Base-by-base conservation (phyloP, 805 yeast genomes). In the Pichia paraexigua region DNA sequence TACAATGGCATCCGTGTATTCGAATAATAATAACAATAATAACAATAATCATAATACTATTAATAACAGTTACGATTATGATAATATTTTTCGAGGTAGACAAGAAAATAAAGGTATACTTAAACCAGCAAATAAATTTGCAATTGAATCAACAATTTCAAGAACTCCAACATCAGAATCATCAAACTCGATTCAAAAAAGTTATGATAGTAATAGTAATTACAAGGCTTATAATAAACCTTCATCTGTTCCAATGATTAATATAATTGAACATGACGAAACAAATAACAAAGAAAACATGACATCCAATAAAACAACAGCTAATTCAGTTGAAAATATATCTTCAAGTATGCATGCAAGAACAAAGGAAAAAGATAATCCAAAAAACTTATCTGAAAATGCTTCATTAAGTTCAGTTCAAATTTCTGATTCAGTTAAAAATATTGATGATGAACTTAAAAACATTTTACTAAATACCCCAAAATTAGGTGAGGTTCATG, bases 41-140 rank as follows among this genome's bases (percentile, higher is more conserved):
- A 24, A 24, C 7, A 24, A 24, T 24, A 24, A 24, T 24, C 4
- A 24, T 35, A 35, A n/a, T n/a, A 35, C 17, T n/a, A n/a, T 15
- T n/a, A 35, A 35, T n/a, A 35, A 35, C 7, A 35, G 7, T 35
- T 9, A 35, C 20, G 39, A 35, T 35, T 35, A 35, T 35, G 39
- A 37, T 13, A 25, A 24, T 22, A 56, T 45, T 39, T 17, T 27
- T 4, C 50, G 61, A 42, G 60, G 60, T 17, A 45, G 58, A 46
- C 49, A 50, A 13, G 53, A 50, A 24, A 49, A 43, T 7, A 46
- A 25, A 12, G 53, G 49, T 12, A 50, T 47, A 22, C 11, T 39
- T 8, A 45, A 48, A 25, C 44, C 48, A 2, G 55, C 59, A 4
- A 56, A 48, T 18, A 50, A 48, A 37, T 50, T 42, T 47, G 52